Percentiles rank a stretch among this genome's conserved stretches.
These are phyloP conservation scores for Xylariales sp. DNA, from an alignment of 2,329 filamentous ascomycete genomes.

Conservation along the genomic window DNA sequence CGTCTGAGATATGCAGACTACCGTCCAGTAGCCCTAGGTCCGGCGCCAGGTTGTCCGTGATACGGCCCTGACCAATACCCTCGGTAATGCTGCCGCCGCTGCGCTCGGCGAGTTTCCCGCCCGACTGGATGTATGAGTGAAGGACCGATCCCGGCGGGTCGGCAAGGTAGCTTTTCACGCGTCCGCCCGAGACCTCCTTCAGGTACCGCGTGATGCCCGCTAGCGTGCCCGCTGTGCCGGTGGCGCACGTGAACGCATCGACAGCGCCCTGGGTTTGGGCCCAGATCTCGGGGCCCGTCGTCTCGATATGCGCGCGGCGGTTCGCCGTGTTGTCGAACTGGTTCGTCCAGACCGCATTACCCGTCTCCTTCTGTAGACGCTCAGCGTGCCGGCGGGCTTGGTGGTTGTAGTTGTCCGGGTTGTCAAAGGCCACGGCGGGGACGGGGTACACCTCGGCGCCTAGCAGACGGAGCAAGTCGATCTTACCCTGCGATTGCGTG, in stretches of 20 bases:
- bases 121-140: conserved; percentile 89
- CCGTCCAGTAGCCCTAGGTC: conserved; percentile 89
- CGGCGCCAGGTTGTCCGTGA: conserved; percentile 92
- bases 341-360: conserved; percentile 90
- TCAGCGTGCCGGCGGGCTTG: conserved; percentile 93
- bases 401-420: conserved; percentile 98
- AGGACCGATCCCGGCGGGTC: conserved; percentile 95
- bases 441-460: conserved; percentile 97
- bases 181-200: conserved; percentile 82
- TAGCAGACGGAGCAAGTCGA: conserved; percentile 89
- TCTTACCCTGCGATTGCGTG: conserved; percentile 97
- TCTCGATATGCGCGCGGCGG: conserved; percentile 92
- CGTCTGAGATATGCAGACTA: conserved; percentile 85
- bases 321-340: conserved; percentile 99
- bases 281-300: conserved; percentile 98
- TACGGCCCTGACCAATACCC: conserved; percentile 94
- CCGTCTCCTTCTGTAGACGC: conserved; percentile 71
- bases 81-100: conserved; percentile 92
- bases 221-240: conserved; percentile 90
- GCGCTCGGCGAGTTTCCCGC: conserved; percentile 84
- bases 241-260: conserved; percentile 95
- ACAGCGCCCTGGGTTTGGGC: conserved; percentile 85
- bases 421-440: conserved; percentile 93
- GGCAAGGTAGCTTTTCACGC: conserved; percentile 88
- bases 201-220: conserved; percentile 90